Conservation (phyloP, 2,329 filamentous ascomycete genomes). For the Ophiocordyceps australis region DNA sequence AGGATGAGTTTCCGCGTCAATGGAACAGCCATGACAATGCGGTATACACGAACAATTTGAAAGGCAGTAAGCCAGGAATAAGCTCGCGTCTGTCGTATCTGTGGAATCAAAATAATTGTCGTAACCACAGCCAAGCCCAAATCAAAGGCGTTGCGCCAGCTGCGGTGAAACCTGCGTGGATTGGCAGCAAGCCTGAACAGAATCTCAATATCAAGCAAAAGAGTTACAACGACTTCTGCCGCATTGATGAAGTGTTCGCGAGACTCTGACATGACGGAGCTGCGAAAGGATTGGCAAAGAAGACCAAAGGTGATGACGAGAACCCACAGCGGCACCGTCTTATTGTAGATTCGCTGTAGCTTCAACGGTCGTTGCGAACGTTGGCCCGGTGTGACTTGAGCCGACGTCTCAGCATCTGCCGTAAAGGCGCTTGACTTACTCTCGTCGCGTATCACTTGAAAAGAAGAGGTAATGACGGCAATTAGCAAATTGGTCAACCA, state of each 20-base stretch:
- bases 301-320: conserved; percentile 63
- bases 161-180: conserved; percentile 64
- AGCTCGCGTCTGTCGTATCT: conserved; percentile 52
- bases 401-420: conserved; percentile 38
- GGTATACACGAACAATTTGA: conserved; percentile 82
- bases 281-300: conserved; percentile 62
- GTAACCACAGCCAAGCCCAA: conserved; percentile 66
- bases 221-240: conserved; percentile 59
- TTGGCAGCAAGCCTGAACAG: conserved; percentile 58
- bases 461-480: conserved; percentile 94
- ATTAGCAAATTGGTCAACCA: conserved; percentile 93
- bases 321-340: conserved; percentile 63
- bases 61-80: conserved; percentile 89
- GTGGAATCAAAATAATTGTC: conserved; percentile 67
- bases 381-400: conserved; percentile 18
- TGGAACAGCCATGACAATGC: conserved; percentile 75
- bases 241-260: conserved; percentile 48
- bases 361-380: conserved; percentile 17
- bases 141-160: conserved; percentile 63
- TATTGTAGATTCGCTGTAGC: conserved; percentile 57
- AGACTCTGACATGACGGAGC: conserved; percentile 49
- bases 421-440: conserved; percentile 90
- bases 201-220: conserved; percentile 69
- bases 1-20: conserved; percentile 76
- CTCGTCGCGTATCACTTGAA: conserved; percentile 95